Evolutionary conservation across 73 alveolate species (phyloP).

Genomic region (Paramecium primaurelia): DNA sequence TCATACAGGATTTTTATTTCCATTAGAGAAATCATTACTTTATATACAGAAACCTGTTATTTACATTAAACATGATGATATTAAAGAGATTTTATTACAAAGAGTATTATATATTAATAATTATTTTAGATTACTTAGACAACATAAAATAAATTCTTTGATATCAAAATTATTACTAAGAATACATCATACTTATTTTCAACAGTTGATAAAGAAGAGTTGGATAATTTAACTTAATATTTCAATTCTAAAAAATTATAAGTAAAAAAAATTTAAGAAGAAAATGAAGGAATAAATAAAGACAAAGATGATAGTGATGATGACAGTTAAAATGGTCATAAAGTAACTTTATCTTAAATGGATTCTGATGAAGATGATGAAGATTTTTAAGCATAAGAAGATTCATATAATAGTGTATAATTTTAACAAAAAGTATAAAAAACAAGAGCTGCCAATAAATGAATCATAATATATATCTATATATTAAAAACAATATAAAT

Average conservation of each 20-base stretch:
- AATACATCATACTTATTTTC: not conserved
- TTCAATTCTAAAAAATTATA: not conserved
- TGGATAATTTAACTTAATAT: not conserved
- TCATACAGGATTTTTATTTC: not conserved
- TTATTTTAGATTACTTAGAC: not conserved
- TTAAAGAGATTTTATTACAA: not conserved
- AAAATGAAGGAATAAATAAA: not conserved
- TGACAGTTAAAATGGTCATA: not conserved
- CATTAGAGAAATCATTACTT: not conserved
- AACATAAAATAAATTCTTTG: not conserved
- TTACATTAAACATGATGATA: not conserved
- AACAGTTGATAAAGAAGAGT: not conserved
- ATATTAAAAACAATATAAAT: not conserved
- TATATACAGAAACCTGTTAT: not conserved
- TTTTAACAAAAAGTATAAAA: not conserved
- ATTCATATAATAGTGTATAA: not conserved
- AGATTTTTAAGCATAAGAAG: not conserved
- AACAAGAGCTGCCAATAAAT: not conserved
- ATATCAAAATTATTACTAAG: not conserved
- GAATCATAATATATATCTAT: not conserved
- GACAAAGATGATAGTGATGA: not conserved
- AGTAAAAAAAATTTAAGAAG: not conserved
- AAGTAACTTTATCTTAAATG: not conserved
- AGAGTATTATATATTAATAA: not conserved
- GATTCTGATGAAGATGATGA: constrained; percentile 38